Evolutionary conservation across 345 rosid species (phyloP).

Genomic region (Eutrema heterophyllum): DNA sequence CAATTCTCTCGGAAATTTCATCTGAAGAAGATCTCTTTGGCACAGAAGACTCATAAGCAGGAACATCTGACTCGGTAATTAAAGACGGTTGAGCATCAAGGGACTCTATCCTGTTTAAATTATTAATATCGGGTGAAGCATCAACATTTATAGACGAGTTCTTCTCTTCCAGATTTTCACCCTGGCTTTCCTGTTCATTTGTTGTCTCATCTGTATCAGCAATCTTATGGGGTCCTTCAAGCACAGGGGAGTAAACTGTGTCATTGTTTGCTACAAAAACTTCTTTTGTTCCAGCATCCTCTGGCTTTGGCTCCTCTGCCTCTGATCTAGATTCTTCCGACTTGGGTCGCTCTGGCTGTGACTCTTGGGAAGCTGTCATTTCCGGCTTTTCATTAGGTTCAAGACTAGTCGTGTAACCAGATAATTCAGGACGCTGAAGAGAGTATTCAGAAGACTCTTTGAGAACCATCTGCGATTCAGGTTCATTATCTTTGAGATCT

Average conservation of each 20-base stretch:
- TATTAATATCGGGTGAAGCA: conserved; percentile 32
- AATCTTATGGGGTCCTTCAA: conserved; percentile 31
- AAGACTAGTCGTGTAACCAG: conserved; percentile 32
- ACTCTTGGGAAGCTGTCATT: conserved; percentile 31
- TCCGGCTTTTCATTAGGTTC: conserved; percentile 39
- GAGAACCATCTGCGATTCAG: conserved; percentile 31
- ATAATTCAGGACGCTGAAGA: conserved; percentile 29
- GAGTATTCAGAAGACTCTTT: conserved; percentile 39
- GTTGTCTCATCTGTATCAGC: conserved; percentile 36
- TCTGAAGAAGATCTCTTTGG: conserved; percentile 37
- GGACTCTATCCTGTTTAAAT: conserved; percentile 29
- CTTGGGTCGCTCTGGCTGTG: conserved; percentile 37
- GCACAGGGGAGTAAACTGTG: conserved; percentile 26
- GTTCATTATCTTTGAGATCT: conserved; percentile 40
- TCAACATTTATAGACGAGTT: conserved; percentile 36
- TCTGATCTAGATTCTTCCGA: conserved; percentile 37
- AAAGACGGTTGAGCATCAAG: conserved; percentile 33
- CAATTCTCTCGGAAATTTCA: conserved; percentile 41
- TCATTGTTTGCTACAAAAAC: conserved; percentile 25
- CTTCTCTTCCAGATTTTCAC: conserved; percentile 38
- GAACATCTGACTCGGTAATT: conserved; percentile 33
- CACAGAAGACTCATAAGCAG: conserved; percentile 35
- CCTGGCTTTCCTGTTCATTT: conserved; percentile 32
- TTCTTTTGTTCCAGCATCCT: conserved; percentile 34
- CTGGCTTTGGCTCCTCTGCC: conserved; percentile 38